phyloP scores from a whole-genome alignment of 495 filamentous ascomycete species.

The Rusavskia elegans region DNA sequence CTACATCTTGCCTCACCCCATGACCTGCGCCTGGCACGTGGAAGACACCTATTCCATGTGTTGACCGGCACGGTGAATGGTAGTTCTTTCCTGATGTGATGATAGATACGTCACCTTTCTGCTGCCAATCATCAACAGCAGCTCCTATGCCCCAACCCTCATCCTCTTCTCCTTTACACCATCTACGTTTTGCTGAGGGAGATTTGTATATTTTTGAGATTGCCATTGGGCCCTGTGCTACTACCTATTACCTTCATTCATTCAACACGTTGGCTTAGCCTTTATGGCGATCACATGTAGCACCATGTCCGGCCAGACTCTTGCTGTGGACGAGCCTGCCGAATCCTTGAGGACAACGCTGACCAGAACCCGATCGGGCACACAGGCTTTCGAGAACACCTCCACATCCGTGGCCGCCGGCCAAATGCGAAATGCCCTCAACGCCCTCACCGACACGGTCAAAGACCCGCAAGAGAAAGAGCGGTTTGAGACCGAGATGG shows the following conservation, averaged over 20 bases:
- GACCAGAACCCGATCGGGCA: neutral
- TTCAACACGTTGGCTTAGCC: neutral
- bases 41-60: constrained; percentile 1
- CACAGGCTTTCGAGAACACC: constrained; percentile 95
- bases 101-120: no score
- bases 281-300: neutral
- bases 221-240: no score
- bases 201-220: neutral
- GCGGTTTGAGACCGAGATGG: constrained; percentile 96
- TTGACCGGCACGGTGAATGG: neutral
- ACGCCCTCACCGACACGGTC: constrained; percentile 79
- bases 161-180: neutral
- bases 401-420: constrained; percentile 94
- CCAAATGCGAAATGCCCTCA: constrained; percentile 97
- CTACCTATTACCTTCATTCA: neutral
- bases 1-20: no score
- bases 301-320: neutral
- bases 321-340: constrained; percentile 15
- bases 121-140: neutral
- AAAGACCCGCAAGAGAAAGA: constrained; percentile 71
- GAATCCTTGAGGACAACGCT: constrained; percentile 3
- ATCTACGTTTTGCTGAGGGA: neutral
- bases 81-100: neutral
- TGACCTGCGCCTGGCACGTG: constrained; percentile 10
- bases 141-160: neutral